phyloP scores from a whole-genome alignment of 305 asterid species.

The Striga hermonthica region DNA sequence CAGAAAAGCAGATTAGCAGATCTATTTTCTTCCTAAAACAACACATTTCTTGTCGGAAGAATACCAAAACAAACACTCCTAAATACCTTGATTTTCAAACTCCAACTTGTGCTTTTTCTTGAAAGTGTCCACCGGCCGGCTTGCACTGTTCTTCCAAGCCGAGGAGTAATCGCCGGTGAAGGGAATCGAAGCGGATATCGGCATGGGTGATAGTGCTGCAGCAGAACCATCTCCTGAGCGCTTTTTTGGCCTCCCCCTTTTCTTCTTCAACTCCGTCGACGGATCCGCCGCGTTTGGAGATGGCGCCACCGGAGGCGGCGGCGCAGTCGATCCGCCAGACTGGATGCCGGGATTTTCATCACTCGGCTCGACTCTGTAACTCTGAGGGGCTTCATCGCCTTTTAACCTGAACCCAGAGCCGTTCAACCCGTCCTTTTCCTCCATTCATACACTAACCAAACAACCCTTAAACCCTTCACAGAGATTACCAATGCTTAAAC shows the following conservation, averaged over 20 bases:
- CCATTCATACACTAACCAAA: conserved; percentile 60
- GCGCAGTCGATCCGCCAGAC: conserved; percentile 48
- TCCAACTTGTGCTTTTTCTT: conserved; percentile 77
- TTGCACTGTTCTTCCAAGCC: conserved; percentile 53
- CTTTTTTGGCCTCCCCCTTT: conserved; percentile 86
- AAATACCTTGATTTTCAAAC: conserved; percentile 54
- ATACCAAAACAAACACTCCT: conserved; percentile 3
- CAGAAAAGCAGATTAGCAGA: conserved; percentile 37
- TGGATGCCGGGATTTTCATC: conserved; percentile 44
- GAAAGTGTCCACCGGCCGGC: conserved; percentile 45
- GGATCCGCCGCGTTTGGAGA: conserved; percentile 10
- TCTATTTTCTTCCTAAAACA: conserved; percentile 28
- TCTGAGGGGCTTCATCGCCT: conserved; percentile 61
- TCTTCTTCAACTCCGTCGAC: conserved; percentile 56
- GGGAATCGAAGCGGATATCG: conserved; percentile 91
- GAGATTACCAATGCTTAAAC: conserved; percentile 26
- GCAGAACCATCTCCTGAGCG: conserved; percentile 61
- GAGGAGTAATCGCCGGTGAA: conserved; percentile 66
- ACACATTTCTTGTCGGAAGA: conserved; percentile 7
- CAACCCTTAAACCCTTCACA: conserved; percentile 43
- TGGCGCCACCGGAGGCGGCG: conserved; percentile 28
- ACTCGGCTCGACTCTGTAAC: conserved; percentile 57
- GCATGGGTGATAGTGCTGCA: conserved; percentile 88
- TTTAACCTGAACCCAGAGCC: conserved; percentile 48
- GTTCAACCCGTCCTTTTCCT: conserved; percentile 62